Conservation (phyloP, 2,329 filamentous ascomycete genomes). For the Pestalotiopsis sp. region DNA sequence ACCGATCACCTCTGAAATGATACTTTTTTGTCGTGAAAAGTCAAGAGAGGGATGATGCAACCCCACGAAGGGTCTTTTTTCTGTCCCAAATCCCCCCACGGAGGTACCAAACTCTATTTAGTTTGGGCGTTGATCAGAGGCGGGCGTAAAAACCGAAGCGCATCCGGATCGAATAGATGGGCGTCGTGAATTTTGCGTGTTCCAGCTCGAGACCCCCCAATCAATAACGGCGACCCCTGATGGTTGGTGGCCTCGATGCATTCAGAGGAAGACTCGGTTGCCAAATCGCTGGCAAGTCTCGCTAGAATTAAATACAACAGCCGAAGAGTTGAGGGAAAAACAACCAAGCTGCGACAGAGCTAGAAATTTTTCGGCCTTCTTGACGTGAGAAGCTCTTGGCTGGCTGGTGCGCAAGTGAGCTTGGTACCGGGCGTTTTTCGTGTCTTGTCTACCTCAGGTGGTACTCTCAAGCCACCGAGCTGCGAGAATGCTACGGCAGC, state of each 20-base stretch:
- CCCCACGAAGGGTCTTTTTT: background rate
- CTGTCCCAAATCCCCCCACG: background rate
- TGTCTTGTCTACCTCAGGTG: background rate
- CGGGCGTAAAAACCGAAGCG: conserved; percentile 22
- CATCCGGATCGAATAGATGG: conserved; percentile 18
- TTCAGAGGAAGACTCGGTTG: conserved; percentile 7
- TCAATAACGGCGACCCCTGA: conserved; percentile 11
- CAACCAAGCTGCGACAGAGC: background rate
- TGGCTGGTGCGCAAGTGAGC: background rate
- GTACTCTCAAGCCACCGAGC: background rate
- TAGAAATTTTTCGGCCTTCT: background rate
- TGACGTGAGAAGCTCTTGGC: background rate
- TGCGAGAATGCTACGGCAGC: background rate
- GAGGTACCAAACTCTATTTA: conserved; percentile 16
- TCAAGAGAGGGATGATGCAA: background rate
- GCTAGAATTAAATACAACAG: background rate
- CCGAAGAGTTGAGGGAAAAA: background rate
- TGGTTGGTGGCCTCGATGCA: conserved; percentile 13
- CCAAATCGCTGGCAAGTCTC: conserved; percentile 8
- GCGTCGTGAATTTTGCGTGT: conserved; percentile 11
- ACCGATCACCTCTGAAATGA: background rate
- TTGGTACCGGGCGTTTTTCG: background rate
- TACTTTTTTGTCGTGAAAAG: background rate
- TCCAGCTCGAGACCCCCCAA: conserved; percentile 13
- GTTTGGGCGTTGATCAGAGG: conserved; percentile 28